Base-by-base conservation (phyloP, 164 flowering plant genomes). In the Chloranthus sessilifolius region DNA sequence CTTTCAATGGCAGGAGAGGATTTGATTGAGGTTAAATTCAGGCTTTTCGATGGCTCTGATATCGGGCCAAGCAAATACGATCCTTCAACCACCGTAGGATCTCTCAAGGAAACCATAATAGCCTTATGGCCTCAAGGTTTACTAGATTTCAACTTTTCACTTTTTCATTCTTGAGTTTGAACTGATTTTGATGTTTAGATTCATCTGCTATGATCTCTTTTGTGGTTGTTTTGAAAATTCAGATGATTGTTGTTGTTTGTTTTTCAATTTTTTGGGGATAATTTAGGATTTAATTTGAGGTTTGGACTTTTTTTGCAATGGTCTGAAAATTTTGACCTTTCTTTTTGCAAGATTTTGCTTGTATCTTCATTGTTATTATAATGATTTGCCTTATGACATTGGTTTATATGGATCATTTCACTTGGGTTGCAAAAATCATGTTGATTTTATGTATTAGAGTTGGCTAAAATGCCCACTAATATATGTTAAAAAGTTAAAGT, bases 41-140 rank as follows among this genome's bases (percentile, higher is more conserved):
- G 88, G 74, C 77, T 86, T 9, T 58, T 52, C 21, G 88, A 86
- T 72, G 88, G 91, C 17, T 67, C 72, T 12, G 88, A 83, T 55
- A 78, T 83, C 27, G 91, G 95, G 15, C 95, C 95, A 17, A 64
- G 35, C 70, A 74, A 67, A 61, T 86, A 74, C 49, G 56, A 49
- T 57, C 67, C 80, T 43, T 35, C 72, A 16, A 60, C 78, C 20
- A 77, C 81, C 11, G 76, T 83, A n/a, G 74, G 61, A 21, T 55
- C 77, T 49, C 75, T 83, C 28, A 86, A 86, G 55, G 86, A 81
- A 54, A 71, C 61, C 57, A 76, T 83, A 47, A 22, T 86, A 47
- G 47, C 80, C 4, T 73, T 67, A 47, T 86, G 95, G 95, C 84
- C 95, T 11, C 74, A 76, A 76, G 95, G 95, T 85, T 67, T 11